Evolutionary conservation across 1,284 basidiomycete genomes (phyloP).

Genomic region (Puccinia brachypodii): DNA sequence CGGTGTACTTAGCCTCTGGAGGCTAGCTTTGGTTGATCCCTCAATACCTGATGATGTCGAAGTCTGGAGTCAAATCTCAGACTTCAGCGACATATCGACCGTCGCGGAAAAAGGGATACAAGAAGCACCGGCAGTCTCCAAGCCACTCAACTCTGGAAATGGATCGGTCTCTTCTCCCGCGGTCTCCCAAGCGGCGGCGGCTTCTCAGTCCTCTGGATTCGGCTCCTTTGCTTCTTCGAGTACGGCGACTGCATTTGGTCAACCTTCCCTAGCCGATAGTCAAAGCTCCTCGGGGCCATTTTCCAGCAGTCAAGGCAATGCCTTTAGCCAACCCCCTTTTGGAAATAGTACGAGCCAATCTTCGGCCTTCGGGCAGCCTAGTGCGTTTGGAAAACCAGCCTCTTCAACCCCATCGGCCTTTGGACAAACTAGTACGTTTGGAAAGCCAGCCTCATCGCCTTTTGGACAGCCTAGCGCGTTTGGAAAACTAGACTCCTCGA

Average conservation of each 20-base stretch:
- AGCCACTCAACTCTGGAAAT: conserved; percentile 10
- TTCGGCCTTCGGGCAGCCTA: background rate
- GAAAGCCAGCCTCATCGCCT: too few relatives aligned
- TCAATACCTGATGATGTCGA: background rate
- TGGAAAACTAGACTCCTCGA: too few relatives aligned
- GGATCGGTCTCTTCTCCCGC: background rate
- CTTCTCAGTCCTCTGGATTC: background rate
- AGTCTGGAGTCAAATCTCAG: conserved; percentile 13
- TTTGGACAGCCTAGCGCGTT: too few relatives aligned
- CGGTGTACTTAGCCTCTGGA: conserved; percentile 43
- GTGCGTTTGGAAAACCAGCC: background rate
- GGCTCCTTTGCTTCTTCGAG: background rate
- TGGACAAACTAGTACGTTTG: background rate
- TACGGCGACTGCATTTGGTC: conserved; percentile 11
- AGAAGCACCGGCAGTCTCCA: conserved; percentile 7
- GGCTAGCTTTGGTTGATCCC: background rate
- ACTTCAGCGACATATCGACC: conserved; percentile 6
- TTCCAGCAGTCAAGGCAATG: background rate
- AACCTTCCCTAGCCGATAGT: background rate
- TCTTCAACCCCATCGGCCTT: too few relatives aligned
- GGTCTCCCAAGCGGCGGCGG: background rate
- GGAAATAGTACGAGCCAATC: background rate
- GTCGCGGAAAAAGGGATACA: background rate
- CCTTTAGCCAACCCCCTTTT: background rate
- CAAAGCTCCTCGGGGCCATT: background rate